Base-by-base conservation (phyloP, 2,329 filamentous ascomycete genomes). In the Epichloe sp. region DNA sequence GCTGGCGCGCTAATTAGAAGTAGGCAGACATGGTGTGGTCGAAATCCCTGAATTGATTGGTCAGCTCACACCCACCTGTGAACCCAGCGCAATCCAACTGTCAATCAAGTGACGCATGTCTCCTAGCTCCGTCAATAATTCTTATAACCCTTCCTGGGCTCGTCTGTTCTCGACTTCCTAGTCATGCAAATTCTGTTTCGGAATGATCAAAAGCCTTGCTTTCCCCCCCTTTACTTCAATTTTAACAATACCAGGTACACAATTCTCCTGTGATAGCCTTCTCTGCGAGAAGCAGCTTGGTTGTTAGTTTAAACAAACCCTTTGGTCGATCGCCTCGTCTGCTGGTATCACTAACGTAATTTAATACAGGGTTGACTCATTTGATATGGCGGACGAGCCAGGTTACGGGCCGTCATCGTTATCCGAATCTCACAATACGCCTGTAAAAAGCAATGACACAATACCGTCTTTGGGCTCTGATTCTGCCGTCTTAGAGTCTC, bases 401-500 rank as follows among this genome's bases (percentile, higher is more conserved):
- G 21, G 38, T 8, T 31, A 37, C 8, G 38, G 19, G 26, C 31
- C 38, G 38, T 21, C 43, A 40, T 45, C 43, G 15, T 47, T 36
- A 26, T 47, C 44, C 19, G 43, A 51, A 35, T 42, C 74, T 76
- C 45, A 57, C 60, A 15, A 59, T 66, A 37, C 59, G 70, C 72
- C 69, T 1, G 70, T 70, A 21, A 70, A 74, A n/a, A 63, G 73
- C n/a, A 61, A 66, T 35, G 70, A 66, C 50, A 65, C 53, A 35
- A 52, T 66, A 12, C 66, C 71, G 21, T 72, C 72, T 44, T 63
- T 69, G 21, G 62, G 64, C 55, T 68, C 68, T 47, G 71, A 77
- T 38, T 63, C 69, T 49, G 66, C 66, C 51, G 60, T 71, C 35
- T 63, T 65, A 43, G 76, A 77, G 53, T 76, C 79, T 7, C 75